These are phyloP conservation scores for Mortierella sp. DNA, from an alignment of 371 early-diverging fungal genomes.

Conservation along the genomic window DNA sequence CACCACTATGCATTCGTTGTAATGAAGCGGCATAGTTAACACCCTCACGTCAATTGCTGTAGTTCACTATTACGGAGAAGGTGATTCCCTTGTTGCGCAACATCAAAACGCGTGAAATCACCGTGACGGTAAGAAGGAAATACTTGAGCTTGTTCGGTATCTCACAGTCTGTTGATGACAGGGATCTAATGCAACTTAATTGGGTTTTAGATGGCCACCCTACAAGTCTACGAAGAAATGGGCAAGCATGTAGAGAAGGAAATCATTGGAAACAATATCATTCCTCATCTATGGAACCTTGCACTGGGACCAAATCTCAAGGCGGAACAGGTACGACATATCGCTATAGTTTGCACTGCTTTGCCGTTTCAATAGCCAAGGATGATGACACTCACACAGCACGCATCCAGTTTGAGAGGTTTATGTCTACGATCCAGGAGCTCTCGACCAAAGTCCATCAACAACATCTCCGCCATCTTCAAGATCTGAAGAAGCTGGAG, in stretches of 20 bases:
- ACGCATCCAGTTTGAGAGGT: slow-evolving; percentile 66
- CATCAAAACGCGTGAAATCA: slow-evolving; percentile 83
- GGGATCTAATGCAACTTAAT: not conserved
- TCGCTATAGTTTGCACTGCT: too few species aligned
- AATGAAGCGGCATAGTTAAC: not conserved
- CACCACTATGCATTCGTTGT: too few species aligned
- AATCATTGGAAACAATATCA: slow-evolving; percentile 76
- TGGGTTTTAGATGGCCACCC: slow-evolving; percentile 69
- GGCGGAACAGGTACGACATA: slow-evolving; percentile 67
- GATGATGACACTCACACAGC: not conserved
- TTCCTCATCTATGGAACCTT: slow-evolving; percentile 86
- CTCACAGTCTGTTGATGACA: too few species aligned
- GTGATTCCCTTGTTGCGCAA: slow-evolving; percentile 79
- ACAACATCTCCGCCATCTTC: slow-evolving; percentile 72
- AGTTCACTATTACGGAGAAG: slow-evolving; percentile 77
- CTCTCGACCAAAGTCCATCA: slow-evolving; percentile 73
- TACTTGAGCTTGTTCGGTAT: not conserved
- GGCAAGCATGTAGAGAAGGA: slow-evolving; percentile 79
- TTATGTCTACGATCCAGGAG: slow-evolving; percentile 75
- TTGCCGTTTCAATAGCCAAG: not conserved
- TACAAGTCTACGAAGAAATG: slow-evolving; percentile 84
- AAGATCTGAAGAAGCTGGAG: slow-evolving; percentile 67
- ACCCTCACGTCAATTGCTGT: not conserved
- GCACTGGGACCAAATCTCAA: slow-evolving; percentile 77
- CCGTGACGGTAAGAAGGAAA: slow-evolving; percentile 68